Base-by-base conservation (phyloP, 2,329 filamentous ascomycete species). In the Alternaria postmessia region DNA sequence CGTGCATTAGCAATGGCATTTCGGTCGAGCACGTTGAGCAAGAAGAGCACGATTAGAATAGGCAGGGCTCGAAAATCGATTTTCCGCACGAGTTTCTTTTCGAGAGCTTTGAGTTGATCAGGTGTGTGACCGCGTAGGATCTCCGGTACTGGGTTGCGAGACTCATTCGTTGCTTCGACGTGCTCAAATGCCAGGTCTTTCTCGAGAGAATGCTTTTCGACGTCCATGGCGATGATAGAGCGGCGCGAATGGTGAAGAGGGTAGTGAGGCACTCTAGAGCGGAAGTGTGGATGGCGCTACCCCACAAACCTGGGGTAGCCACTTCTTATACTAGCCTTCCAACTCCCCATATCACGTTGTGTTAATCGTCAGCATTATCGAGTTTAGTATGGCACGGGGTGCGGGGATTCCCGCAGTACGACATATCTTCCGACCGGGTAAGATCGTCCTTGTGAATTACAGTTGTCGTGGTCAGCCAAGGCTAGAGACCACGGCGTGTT, bases 11-110 rank as follows among this genome's bases (percentile, higher is more conserved):
- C 73, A 6, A 73, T 73, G 46, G 68, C 67, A 51, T 75, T 75
- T n/a, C 72, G 60, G 36, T 76, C 73, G 7, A 76, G 65, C 28
- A 75, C 65, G 42, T 75, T 75, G 52, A 76, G 68, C 14, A 75
- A 9, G 41, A 74, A 75, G 28, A 76, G 68, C 8, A 70, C 46
- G 41, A 74, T 72, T 8, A 75, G 54, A 5, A 76, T 65, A 8
- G 74, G 72, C n/a, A 75, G 59, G 9, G 68, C 60, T 32, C 72
- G 64, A 38, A 70, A 48, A 39, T 76, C 71, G n/a, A 76, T 72
- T 44, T 75, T 75, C 5, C 71, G 64, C 3, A 58, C 62, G 20
- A 76, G 61, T 28, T 70, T 70, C 60, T 74, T 74, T 48, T 72
- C 69, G 11, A 81, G 59, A 1, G 57, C 43, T 11, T 46, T 44